A percentile compares a stretch with the other conserved stretches of the same genome.
Conservation (phyloP, 441 rosid species). For the Manihot esculenta region DNA sequence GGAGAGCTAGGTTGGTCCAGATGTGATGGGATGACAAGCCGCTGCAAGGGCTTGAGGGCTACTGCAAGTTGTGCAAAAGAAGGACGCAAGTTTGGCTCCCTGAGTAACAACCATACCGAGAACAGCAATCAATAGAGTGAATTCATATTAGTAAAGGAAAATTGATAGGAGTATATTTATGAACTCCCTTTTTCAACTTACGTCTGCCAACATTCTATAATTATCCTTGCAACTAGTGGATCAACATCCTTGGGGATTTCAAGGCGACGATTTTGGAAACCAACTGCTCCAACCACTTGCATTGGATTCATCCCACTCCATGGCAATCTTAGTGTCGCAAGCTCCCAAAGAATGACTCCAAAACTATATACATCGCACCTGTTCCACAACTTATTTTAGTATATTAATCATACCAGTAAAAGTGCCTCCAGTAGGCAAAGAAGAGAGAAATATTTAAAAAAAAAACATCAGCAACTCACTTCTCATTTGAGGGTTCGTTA, state of each 20-base stretch:
- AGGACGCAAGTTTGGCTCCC: constrained; percentile 90
- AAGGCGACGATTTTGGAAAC: constrained; percentile 92
- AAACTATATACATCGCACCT: constrained; percentile 99
- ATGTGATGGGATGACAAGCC: constrained; percentile 60
- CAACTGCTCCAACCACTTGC: constrained; percentile 99
- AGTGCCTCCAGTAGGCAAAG: too few species aligned
- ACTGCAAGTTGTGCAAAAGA: constrained; percentile 77
- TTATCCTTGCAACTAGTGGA: constrained; percentile 84
- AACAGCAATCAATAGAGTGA: constrained; percentile 11
- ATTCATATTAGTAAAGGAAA: neutral
- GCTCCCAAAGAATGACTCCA: constrained; percentile 98
- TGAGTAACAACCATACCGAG: constrained; percentile 29
- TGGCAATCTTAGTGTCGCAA: constrained; percentile 85
- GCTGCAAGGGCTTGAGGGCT: constrained; percentile 76
- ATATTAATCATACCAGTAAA: neutral
- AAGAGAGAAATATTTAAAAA: too few species aligned
- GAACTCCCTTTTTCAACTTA: constrained; percentile 31
- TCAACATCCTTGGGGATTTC: constrained; percentile 95
- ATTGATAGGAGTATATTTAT: neutral
- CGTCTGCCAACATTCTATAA: constrained; percentile 96
- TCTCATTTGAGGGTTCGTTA: constrained; percentile 94
- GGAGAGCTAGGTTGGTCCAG: constrained; percentile 47
- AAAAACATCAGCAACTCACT: constrained; percentile 53
- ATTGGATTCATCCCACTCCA: constrained; percentile 99
- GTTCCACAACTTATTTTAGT: neutral